Evolutionary conservation across 2,329 filamentous ascomycete genomes (phyloP).

Genomic region (Arachnomyces sp.): DNA sequence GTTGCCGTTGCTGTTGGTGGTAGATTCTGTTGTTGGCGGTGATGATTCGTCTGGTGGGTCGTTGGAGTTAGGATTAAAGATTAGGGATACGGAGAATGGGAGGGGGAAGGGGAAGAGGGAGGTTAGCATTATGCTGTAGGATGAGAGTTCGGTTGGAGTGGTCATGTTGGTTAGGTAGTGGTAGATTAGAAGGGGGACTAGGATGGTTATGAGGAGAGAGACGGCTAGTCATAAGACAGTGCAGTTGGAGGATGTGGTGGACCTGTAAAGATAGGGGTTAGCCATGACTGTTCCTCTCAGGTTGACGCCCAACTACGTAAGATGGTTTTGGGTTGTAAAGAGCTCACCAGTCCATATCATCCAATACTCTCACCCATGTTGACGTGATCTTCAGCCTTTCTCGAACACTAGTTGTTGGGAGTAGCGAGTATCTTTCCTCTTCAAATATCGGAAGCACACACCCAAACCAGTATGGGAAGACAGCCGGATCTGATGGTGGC

Average conservation of each 20-base stretch:
- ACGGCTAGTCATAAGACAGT: constrained; percentile 39
- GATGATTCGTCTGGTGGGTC: too few relatives aligned
- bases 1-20: too few relatives aligned
- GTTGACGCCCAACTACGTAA: background rate
- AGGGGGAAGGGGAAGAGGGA: constrained; percentile 1
- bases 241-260: constrained; percentile 24
- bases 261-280: constrained; percentile 10
- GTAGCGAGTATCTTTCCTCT: constrained; percentile 67
- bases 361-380: constrained; percentile 66
- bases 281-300: background rate
- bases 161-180: constrained; percentile 16
- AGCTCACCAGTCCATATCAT: constrained; percentile 62
- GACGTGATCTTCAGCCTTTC: constrained; percentile 76
- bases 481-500: constrained; percentile 63
- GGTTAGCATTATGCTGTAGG: background rate
- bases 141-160: constrained; percentile 12
- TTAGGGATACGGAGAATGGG: constrained; percentile 3
- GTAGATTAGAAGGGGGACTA: constrained; percentile 22
- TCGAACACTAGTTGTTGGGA: constrained; percentile 66
- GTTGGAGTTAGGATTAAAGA: constrained; percentile 2
- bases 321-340: constrained; percentile 6
- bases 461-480: constrained; percentile 87
- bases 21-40: too few relatives aligned
- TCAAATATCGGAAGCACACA: constrained; percentile 70
- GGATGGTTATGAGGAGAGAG: constrained; percentile 27